Evolutionary conservation across 1,284 basidiomycete genomes (phyloP).

Genomic region (Cutaneotrichosporon sp.): DNA sequence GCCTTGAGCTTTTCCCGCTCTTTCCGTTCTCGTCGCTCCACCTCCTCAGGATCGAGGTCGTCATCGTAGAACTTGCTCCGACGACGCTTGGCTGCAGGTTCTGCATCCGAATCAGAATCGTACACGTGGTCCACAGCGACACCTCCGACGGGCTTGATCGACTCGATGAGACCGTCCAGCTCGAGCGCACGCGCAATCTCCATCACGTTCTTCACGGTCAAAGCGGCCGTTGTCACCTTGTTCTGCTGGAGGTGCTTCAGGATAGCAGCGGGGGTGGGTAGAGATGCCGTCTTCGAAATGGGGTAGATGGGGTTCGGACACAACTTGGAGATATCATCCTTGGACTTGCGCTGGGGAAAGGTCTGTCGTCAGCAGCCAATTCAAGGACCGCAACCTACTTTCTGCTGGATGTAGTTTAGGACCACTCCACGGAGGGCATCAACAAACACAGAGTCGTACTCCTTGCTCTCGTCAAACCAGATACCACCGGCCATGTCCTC

Average conservation of each 20-base stretch:
- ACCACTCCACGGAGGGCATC: slow-evolving; percentile 34
- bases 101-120: slow-evolving; percentile 18
- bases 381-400: slow-evolving; percentile 21
- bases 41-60: slow-evolving; percentile 29
- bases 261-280: slow-evolving; percentile 34
- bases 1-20: slow-evolving; percentile 20
- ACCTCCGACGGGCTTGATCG: slow-evolving; percentile 43
- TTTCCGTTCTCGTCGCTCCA: slow-evolving; percentile 23
- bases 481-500: slow-evolving; percentile 46
- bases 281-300: slow-evolving; percentile 27
- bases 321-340: slow-evolving; percentile 19
- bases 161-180: slow-evolving; percentile 45
- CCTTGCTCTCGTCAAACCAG: slow-evolving; percentile 46
- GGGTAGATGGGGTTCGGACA: slow-evolving; percentile 30
- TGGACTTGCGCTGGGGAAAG: slow-evolving; percentile 23
- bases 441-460: slow-evolving; percentile 44
- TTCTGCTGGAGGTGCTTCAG: slow-evolving; percentile 33
- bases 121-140: slow-evolving; percentile 22
- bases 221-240: slow-evolving; percentile 24
- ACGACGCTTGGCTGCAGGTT: slow-evolving; percentile 20
- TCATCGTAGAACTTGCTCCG: slow-evolving; percentile 12
- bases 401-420: slow-evolving; percentile 25
- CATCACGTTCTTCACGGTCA: slow-evolving; percentile 46
- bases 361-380: slow-evolving; percentile 20
- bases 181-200: slow-evolving; percentile 46